Percentiles rank a stretch among this genome's conserved stretches.
Evolutionary conservation across 805 yeast genomes (phyloP).

Genomic region (Myxozyma neotropica): DNA sequence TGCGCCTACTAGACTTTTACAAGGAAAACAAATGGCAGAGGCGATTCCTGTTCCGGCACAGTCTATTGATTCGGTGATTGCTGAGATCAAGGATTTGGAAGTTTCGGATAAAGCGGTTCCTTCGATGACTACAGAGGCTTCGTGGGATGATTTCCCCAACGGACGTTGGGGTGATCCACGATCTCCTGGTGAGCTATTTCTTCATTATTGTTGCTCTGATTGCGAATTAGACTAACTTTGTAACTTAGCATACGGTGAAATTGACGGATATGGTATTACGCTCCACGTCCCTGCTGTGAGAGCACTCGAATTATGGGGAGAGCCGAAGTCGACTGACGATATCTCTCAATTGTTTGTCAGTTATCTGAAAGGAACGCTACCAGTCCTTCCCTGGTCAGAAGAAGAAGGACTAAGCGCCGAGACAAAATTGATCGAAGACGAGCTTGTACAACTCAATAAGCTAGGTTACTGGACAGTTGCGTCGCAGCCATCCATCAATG

Average conservation of each 20-base stretch:
- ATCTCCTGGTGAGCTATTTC: conserved; percentile 97
- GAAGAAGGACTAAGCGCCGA: conserved; percentile 75
- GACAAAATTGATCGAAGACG: conserved; percentile 90
- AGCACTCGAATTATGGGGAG: conserved; percentile 86
- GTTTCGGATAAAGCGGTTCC: conserved; percentile 18
- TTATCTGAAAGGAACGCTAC: conserved; percentile 72
- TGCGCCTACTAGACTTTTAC: conserved; percentile 33
- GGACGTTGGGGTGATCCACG: conserved; percentile 99
- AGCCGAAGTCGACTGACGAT: conserved; percentile 63
- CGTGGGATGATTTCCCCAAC: conserved; percentile 97
- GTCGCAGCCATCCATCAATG: conserved; percentile 93
- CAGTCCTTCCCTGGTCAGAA: conserved; percentile 89
- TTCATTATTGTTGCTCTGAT: background rate
- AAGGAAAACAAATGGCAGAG: background rate
- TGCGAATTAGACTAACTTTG: background rate
- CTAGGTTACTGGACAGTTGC: conserved; percentile 78
- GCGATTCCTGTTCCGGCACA: conserved; percentile 46
- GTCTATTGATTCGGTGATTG: conserved; percentile 96
- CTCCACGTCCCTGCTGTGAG: conserved; percentile 69
- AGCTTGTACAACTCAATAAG: conserved; percentile 74
- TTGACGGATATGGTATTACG: conserved; percentile 95
- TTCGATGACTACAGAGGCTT: conserved; percentile 26
- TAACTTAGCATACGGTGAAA: conserved; percentile 97
- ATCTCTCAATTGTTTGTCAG: conserved; percentile 62
- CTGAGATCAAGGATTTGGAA: conserved; percentile 42